phyloP scores from a whole-genome alignment of 768 basidiomycete species.

The Phylloporus rhodoxanthus region DNA sequence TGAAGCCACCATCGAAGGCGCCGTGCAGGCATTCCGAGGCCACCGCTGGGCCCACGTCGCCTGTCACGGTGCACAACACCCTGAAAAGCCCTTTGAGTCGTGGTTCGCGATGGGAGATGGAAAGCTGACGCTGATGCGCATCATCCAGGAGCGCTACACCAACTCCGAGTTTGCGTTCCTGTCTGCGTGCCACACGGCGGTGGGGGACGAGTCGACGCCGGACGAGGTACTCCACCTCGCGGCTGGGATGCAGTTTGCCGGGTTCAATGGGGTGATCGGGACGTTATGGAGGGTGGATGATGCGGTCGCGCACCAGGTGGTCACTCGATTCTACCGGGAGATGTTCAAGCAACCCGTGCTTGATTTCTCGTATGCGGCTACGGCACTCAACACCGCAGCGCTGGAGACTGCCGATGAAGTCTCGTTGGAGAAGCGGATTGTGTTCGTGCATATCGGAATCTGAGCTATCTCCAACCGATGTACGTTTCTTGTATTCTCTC shows the following conservation, averaged over 20 bases:
- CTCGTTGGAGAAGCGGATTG: background rate
- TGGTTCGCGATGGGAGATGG: background rate
- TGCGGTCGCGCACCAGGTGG: background rate
- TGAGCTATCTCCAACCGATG: background rate
- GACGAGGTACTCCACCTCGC: background rate
- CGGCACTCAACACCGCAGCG: background rate
- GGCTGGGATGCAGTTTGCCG: background rate
- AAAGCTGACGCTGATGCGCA: background rate
- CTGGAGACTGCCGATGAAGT: background rate
- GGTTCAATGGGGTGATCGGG: background rate
- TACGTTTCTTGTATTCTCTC: background rate
- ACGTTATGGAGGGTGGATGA: background rate
- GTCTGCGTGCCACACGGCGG: background rate
- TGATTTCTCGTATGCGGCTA: background rate
- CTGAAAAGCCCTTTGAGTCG: background rate
- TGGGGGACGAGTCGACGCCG: background rate
- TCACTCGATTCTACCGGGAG: background rate
- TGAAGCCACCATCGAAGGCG: background rate
- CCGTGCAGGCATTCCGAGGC: background rate
- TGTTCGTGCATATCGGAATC: background rate
- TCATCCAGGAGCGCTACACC: background rate
- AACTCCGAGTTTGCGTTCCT: background rate
- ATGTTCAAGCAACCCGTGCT: background rate
- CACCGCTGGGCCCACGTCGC: background rate
- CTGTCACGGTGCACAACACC: background rate